These are phyloP conservation scores for Megacollybia marginata DNA, from an alignment of 768 basidiomycete genomes.

Conservation along the genomic window DNA sequence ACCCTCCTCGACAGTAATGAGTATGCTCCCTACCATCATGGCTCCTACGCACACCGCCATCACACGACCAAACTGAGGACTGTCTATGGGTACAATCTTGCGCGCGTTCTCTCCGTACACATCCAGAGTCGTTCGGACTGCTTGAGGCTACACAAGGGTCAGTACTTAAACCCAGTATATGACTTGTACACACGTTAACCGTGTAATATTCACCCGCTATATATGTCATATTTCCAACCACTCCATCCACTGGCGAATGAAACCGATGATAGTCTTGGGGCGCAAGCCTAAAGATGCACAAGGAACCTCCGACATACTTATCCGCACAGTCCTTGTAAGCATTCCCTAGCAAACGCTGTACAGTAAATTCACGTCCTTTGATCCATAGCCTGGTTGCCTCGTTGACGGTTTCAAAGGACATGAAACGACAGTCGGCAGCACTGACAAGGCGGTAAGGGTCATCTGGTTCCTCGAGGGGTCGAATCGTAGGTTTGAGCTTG, in stretches of 20 bases:
- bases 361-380: conserved; percentile 90
- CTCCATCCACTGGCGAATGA: conserved; percentile 82
- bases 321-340: conserved; percentile 22
- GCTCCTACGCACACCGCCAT: conserved; percentile 91
- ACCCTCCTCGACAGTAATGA: conserved; percentile 82
- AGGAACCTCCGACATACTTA: conserved; percentile 69
- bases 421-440: conserved; percentile 93
- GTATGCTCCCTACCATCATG: conserved; percentile 93
- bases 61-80: conserved; percentile 81
- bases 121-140: conserved; percentile 82
- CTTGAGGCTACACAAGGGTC: conserved; percentile 64
- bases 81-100: conserved; percentile 89
- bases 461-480: conserved; percentile 65
- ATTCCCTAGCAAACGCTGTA: conserved; percentile 55
- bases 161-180: neutral
- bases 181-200: conserved; percentile 57
- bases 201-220: conserved; percentile 95
- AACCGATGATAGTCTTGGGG: conserved; percentile 97
- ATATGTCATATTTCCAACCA: conserved; percentile 73
- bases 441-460: conserved; percentile 78
- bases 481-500: conserved; percentile 78
- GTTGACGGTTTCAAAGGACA: conserved; percentile 81
- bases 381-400: conserved; percentile 94
- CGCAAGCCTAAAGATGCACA: conserved; percentile 87
- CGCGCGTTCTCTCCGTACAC: conserved; percentile 94